phyloP scores from a whole-genome alignment of 768 basidiomycete species.

The Russula vinacea region DNA sequence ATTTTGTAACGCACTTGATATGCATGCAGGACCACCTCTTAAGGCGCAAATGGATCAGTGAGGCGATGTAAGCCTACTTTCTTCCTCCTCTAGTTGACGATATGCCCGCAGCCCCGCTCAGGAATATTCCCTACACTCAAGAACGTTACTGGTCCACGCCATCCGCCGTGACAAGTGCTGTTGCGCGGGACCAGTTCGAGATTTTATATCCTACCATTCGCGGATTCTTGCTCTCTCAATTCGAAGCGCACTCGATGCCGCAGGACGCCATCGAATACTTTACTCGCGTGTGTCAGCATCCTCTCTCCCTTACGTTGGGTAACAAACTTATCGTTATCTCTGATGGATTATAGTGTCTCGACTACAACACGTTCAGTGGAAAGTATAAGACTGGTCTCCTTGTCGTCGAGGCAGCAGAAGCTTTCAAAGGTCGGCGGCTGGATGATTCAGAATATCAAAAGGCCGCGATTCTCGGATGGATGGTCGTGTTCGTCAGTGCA shows the following conservation, averaged over 20 bases:
- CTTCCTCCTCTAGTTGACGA: not conserved
- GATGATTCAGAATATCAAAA: constrained; percentile 84
- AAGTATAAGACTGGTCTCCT: constrained; percentile 95
- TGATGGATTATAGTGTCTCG: constrained; percentile 51
- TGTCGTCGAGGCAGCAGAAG: constrained; percentile 88
- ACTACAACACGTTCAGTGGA: constrained; percentile 91
- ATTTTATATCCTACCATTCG: constrained; percentile 61
- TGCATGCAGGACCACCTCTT: not conserved
- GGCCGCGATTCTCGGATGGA: constrained; percentile 89
- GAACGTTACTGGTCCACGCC: not conserved
- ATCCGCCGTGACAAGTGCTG: not conserved
- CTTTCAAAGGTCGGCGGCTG: constrained; percentile 67
- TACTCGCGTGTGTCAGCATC: constrained; percentile 52
- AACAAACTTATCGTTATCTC: constrained; percentile 23
- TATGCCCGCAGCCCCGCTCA: constrained; percentile 1
- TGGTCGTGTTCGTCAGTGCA: constrained; percentile 80
- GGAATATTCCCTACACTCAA: not conserved
- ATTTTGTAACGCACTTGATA: not conserved
- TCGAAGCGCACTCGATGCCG: constrained; percentile 73
- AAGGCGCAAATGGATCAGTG: not conserved
- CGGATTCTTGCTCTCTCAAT: constrained; percentile 71
- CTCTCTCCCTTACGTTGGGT: not conserved
- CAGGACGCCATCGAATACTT: constrained; percentile 83
- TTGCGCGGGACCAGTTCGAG: constrained; percentile 20
- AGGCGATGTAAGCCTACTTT: too few species aligned